phyloP scores from a whole-genome alignment of 2,329 filamentous ascomycete genomes.

The Sarocladium brachiariae region DNA sequence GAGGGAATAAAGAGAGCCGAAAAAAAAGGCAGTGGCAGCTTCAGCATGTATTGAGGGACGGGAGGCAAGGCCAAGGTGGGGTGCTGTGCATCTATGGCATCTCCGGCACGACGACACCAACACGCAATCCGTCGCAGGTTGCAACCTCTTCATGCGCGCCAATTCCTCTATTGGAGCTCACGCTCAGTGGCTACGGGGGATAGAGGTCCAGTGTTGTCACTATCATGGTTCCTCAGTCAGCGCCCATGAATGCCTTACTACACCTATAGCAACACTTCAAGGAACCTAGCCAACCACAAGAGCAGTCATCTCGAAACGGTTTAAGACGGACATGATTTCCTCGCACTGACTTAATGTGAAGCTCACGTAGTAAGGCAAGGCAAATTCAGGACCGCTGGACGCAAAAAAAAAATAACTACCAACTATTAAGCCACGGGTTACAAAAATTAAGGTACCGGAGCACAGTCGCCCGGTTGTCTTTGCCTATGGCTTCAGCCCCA shows the following conservation, averaged over 20 bases:
- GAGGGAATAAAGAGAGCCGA: constrained; percentile 7
- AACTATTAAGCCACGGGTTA: too few relatives aligned
- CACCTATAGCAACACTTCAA: background rate
- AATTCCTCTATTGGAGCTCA: background rate
- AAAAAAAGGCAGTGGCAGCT: constrained; percentile 2
- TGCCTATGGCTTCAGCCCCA: too few relatives aligned
- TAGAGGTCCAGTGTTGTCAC: too few relatives aligned
- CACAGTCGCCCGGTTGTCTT: too few relatives aligned
- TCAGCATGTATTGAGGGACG: background rate
- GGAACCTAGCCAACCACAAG: too few relatives aligned
- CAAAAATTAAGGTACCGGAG: too few relatives aligned
- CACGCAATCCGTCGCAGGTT: background rate
- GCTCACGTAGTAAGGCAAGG: too few relatives aligned
- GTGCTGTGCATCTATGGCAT: constrained; percentile 3
- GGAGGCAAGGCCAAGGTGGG: constrained; percentile 9
- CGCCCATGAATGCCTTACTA: background rate
- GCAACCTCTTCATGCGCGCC: background rate
- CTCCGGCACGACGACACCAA: constrained; percentile 1
- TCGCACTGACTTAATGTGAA: too few relatives aligned
- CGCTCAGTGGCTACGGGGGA: background rate
- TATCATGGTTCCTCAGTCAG: constrained; percentile 1
- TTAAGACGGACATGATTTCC: too few relatives aligned
- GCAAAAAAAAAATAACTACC: too few relatives aligned
- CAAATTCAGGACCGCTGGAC: too few relatives aligned
- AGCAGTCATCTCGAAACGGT: too few relatives aligned